Conservation (phyloP, 2,329 filamentous ascomycete genomes). For the Rhytidhysteron rufulum region DNA sequence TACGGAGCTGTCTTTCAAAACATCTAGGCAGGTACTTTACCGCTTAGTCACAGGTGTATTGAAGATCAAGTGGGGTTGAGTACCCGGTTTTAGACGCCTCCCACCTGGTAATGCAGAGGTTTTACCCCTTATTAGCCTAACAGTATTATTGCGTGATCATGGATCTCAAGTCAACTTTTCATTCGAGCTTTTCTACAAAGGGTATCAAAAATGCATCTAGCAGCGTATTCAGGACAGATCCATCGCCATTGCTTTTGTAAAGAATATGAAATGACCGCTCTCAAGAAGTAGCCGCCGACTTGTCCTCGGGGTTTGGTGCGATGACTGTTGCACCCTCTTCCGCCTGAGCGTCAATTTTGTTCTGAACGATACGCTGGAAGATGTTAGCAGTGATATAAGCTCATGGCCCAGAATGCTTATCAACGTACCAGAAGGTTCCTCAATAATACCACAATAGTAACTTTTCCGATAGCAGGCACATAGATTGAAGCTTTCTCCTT, state of each 20-base stretch:
- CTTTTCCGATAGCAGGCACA: conserved; percentile 94
- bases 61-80: too few relatives aligned
- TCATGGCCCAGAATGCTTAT: background rate
- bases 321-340: conserved; percentile 15
- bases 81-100: too few relatives aligned
- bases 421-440: conserved; percentile 78
- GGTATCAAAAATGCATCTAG: background rate
- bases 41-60: too few relatives aligned
- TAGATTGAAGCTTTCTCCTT: conserved; percentile 97
- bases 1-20: too few relatives aligned
- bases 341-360: conserved; percentile 33
- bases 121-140: too few relatives aligned
- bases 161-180: too few relatives aligned
- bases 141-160: too few relatives aligned
- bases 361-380: conserved; percentile 42
- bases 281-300: conserved; percentile 2
- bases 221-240: background rate
- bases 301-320: conserved; percentile 13
- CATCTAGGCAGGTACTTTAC: too few relatives aligned
- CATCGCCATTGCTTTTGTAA: background rate
- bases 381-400: conserved; percentile 13
- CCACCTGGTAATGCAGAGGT: too few relatives aligned
- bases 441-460: conserved; percentile 88
- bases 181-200: background rate
- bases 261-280: background rate